These are phyloP conservation scores for Lonicera japonica DNA, from an alignment of 129 eudicot species.

Conservation along the genomic window DNA sequence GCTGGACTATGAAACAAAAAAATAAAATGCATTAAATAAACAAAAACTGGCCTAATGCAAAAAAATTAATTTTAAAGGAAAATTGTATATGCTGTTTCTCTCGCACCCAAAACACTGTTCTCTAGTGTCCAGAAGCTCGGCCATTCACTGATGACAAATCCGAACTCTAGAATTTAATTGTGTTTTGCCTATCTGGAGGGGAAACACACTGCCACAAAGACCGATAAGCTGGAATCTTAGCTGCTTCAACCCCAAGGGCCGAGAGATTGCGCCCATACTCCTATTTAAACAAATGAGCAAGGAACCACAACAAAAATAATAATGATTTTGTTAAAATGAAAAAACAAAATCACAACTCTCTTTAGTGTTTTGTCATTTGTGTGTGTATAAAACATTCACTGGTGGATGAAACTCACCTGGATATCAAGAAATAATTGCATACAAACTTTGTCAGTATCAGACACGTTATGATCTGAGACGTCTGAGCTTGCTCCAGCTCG, in stretches of 20 bases:
- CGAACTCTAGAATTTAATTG: slow-evolving; percentile 46
- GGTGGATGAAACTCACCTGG: slow-evolving; percentile 48
- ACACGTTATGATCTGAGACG: slow-evolving; percentile 48
- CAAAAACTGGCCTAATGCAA: neutral
- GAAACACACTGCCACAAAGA: slow-evolving; percentile 94
- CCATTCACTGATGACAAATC: slow-evolving; percentile 3
- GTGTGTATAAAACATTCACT: neutral
- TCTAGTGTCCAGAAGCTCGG: neutral
- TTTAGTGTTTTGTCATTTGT: neutral
- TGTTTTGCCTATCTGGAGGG: slow-evolving; percentile 60
- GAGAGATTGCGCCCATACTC: slow-evolving; percentile 87
- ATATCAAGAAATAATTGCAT: slow-evolving; percentile 96
- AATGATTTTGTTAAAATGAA: neutral
- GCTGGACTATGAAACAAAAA: neutral
- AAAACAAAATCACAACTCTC: neutral
- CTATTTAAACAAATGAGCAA: slow-evolving; percentile 19
- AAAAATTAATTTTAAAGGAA: neutral
- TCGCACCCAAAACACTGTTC: neutral
- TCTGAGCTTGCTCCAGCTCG: slow-evolving; percentile 86
- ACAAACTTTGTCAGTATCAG: slow-evolving; percentile 86
- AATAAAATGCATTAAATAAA: neutral
- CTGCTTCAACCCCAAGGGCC: slow-evolving; percentile 74
- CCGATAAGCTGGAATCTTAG: slow-evolving; percentile 63
- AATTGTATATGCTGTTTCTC: neutral
- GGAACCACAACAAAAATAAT: no score